Conservation (phyloP, 257 asterid species). For the Scutellaria barbata region DNA sequence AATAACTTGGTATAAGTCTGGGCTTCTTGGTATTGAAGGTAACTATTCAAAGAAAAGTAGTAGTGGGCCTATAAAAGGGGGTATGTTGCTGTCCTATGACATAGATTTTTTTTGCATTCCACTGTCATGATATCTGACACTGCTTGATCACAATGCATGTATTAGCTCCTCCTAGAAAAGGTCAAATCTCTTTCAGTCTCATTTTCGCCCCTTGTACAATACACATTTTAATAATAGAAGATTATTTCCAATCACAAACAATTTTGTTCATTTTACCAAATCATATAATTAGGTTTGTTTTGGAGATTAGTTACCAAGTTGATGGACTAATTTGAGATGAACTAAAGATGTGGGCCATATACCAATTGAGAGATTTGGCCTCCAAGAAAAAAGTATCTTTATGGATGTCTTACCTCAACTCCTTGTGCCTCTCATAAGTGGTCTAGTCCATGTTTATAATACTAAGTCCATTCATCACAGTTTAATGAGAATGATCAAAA, state of each 20-base stretch:
- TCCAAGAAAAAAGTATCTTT: too few species aligned
- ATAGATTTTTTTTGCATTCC: not conserved
- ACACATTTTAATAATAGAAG: too few species aligned
- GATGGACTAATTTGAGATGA: not conserved
- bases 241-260: not conserved
- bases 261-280: not conserved
- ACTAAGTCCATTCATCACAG: not conserved
- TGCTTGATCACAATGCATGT: constrained; percentile 1
- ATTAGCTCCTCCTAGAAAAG: not conserved
- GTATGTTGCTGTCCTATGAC: not conserved
- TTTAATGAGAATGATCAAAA: not conserved
- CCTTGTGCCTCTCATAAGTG: constrained; percentile 16
- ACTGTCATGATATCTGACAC: not conserved
- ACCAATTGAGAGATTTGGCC: not conserved
- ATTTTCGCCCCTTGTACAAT: too few species aligned
- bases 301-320: not conserved
- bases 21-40: constrained; percentile 11
- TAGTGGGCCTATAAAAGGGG: not conserved
- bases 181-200: not conserved
- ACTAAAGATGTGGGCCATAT: too few species aligned
- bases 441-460: not conserved
- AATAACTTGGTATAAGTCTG: constrained; percentile 6
- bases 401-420: constrained; percentile 16
- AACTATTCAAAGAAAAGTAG: not conserved
- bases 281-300: not conserved